A percentile compares a stretch with the other conserved stretches of the same genome.
Evolutionary conservation across 352 stramenopile species (phyloP).

Genomic region (Nothophytophthora sp.): DNA sequence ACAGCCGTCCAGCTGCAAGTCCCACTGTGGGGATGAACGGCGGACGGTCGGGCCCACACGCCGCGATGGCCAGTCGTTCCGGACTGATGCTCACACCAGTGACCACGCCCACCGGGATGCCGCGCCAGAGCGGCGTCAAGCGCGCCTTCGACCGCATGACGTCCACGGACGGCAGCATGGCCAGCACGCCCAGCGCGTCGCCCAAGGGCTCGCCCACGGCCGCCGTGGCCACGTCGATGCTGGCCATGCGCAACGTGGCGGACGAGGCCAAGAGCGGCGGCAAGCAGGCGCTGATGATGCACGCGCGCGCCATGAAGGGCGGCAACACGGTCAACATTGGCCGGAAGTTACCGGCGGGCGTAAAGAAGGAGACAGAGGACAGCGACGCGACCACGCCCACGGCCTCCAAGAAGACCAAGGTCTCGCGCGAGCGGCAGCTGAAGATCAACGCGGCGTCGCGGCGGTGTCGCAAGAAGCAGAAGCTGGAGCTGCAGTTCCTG

Average conservation of each 20-base stretch:
- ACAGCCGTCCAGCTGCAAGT: too few relatives aligned
- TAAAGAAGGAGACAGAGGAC: conserved; percentile 33
- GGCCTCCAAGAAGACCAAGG: conserved; percentile 73
- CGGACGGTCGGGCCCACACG: neutral
- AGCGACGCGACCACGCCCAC: conserved; percentile 11
- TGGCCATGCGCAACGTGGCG: conserved; percentile 55
- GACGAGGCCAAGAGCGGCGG: conserved; percentile 8
- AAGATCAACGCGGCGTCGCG: conserved; percentile 88
- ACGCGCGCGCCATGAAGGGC: conserved; percentile 8
- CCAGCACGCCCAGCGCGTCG: conserved; percentile 4
- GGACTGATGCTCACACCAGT: neutral
- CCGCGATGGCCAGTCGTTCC: neutral
- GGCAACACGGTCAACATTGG: conserved; percentile 41
- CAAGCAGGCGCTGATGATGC: conserved; percentile 23
- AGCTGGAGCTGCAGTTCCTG: conserved; percentile 87
- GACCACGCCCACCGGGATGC: neutral
- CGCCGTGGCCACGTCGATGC: conserved; percentile 64
- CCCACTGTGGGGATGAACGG: neutral
- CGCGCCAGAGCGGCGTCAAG: conserved; percentile 43
- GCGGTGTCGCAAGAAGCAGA: conserved; percentile 86
- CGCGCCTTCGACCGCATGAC: conserved; percentile 40
- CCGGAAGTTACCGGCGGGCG: conserved; percentile 1
- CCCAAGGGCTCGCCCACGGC: conserved; percentile 45
- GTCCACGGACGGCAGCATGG: conserved; percentile 2
- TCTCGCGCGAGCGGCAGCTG: conserved; percentile 82